A percentile compares a stretch with the other conserved stretches of the same genome.
Evolutionary conservation across 192 early-diverging fungal species (phyloP).

Genomic region (Coemansia sp.): DNA sequence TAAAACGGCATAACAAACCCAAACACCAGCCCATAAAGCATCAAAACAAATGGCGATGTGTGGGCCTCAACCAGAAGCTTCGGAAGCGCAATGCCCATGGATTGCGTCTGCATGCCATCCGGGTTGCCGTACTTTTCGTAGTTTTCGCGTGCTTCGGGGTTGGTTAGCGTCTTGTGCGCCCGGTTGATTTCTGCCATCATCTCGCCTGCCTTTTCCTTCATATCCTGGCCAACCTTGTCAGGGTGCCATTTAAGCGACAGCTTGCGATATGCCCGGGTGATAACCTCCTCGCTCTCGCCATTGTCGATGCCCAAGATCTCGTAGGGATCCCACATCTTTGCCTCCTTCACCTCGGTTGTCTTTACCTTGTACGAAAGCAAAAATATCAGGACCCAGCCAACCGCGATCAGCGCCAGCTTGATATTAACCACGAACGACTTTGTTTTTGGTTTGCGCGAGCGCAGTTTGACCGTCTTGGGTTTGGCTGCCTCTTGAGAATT

Average conservation of each 20-base stretch:
- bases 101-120: conserved; percentile 89
- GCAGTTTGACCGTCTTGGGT: conserved; percentile 48
- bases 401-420: conserved; percentile 33
- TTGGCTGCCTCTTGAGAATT: conserved; percentile 21
- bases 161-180: conserved; percentile 93
- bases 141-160: conserved; percentile 83
- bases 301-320: conserved; percentile 77
- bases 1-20: conserved; percentile 84
- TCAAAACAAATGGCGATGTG: conserved; percentile 79
- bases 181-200: conserved; percentile 87
- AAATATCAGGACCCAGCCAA: conserved; percentile 48
- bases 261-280: conserved; percentile 71
- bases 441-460: conserved; percentile 23
- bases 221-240: conserved; percentile 69
- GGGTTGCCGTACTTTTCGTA: conserved; percentile 97
- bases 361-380: conserved; percentile 53
- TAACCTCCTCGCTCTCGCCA: conserved; percentile 52
- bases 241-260: conserved; percentile 74
- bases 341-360: conserved; percentile 61
- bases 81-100: conserved; percentile 93
- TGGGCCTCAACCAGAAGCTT: conserved; percentile 82
- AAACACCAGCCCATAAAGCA: conserved; percentile 83
- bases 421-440: conserved; percentile 31
- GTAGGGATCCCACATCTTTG: conserved; percentile 90
- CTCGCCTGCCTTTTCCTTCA: conserved; percentile 66